Percentiles rank a stretch among this genome's conserved stretches.
These are phyloP conservation scores for Arabidopsis suecica DNA, from an alignment of 345 rosid species.

Conservation along the genomic window DNA sequence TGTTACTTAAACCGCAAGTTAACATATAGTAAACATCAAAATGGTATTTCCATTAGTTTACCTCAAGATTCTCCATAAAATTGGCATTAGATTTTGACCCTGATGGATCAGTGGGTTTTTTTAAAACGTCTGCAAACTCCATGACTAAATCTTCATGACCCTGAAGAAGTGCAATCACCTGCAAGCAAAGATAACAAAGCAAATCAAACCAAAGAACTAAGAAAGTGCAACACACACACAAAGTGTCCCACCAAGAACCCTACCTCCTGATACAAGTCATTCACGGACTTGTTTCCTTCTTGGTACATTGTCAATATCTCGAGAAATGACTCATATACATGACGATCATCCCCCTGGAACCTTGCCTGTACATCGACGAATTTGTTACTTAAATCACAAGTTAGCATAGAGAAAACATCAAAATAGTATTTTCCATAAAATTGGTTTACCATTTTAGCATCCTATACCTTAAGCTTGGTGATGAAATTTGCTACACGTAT, in stretches of 20 bases:
- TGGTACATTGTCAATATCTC: too few species aligned
- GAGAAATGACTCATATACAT: not conserved
- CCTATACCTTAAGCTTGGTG: constrained; percentile 27
- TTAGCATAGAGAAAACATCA: too few species aligned
- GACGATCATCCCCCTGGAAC: constrained; percentile 9
- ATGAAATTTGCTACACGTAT: not conserved
- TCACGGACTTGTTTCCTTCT: too few species aligned
- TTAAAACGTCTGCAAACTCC: not conserved
- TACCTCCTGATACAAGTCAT: too few species aligned
- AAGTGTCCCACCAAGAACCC: too few species aligned
- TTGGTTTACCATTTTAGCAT: not conserved
- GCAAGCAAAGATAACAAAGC: not conserved
- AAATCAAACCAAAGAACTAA: not conserved
- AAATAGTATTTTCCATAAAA: not conserved
- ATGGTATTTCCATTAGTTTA: too few species aligned
- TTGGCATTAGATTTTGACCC: not conserved
- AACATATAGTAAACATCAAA: not conserved
- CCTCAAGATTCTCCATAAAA: too few species aligned
- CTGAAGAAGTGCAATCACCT: not conserved
- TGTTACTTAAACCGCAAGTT: not conserved
- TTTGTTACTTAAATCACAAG: not conserved
- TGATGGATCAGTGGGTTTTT: not conserved
- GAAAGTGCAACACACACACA: too few species aligned
- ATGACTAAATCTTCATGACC: not conserved
- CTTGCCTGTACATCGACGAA: not conserved